Base-by-base conservation (phyloP, 2,329 filamentous ascomycete species). In the Alternaria infectoria region DNA sequence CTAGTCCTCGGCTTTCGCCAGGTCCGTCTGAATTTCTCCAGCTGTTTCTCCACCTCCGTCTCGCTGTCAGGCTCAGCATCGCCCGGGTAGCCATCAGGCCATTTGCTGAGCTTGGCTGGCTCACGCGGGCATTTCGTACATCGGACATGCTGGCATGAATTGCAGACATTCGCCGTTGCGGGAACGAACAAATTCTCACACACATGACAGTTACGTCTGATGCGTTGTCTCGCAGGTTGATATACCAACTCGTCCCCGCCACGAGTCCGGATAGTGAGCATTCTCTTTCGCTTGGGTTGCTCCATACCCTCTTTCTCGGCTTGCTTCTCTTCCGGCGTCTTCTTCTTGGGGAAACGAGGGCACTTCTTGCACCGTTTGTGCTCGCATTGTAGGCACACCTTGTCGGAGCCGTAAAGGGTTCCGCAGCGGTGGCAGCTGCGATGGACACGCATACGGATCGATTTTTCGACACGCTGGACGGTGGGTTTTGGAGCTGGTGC, bases 291-390 rank as follows among this genome's bases (percentile, higher is more conserved):
- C 68, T 70, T 76, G 50, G 84, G 81, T 79, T 84, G 86, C 71
- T 86, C 86, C 44, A 83, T 81, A 12, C 51, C 52, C 36, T 69
- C 59, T 26, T 59, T 65, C 36, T 68, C 72, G 59, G 74, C 44
- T 62, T 72, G 70, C 70, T 78, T 80, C 43, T 79, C 76, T 69
- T 66, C 73, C 55, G 72, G 82, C 17, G 68, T 85, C 69, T 87
- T 88, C 81, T 89, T 89, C 57, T 87, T 83, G 32, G 93, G 93
- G 72, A 91, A 88, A 59, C 92, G 89, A 26, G 89, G 87, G 78
- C 94, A 97, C 74, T 91, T 89, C 75, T 88, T 91, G 86, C 94
- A 97, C 69, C 92, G 88, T 50, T 84, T 84, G 81, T 97, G 94
- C 70, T 91, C 86, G 82, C 94, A 97, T 69, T 87, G 88, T 68